Conservation (phyloP, 306 rosid genomes). For the Arachis hypogaea region DNA sequence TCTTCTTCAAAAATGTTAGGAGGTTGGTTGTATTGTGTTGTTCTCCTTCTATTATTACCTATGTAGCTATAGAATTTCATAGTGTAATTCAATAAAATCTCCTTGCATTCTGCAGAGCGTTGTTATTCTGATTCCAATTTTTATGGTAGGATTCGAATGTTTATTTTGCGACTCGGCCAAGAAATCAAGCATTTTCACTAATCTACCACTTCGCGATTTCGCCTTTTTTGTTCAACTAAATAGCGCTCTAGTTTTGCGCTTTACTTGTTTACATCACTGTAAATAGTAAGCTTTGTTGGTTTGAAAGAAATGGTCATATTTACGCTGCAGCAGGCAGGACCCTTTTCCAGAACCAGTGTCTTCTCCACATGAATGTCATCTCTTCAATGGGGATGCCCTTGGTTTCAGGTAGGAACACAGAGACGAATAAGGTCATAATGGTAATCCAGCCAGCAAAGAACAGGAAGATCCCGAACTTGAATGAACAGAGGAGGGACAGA, state of each 20-base stretch:
- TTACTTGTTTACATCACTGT: not conserved
- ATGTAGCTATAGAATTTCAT: slow-evolving; percentile 29
- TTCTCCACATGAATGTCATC: slow-evolving; percentile 48
- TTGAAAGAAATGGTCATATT: slow-evolving; percentile 10
- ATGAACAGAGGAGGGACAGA: slow-evolving; percentile 48
- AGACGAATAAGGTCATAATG: slow-evolving; percentile 49
- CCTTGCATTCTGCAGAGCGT: not conserved
- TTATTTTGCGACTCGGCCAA: no score
- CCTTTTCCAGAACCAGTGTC: slow-evolving; percentile 56
- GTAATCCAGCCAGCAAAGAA: slow-evolving; percentile 50
- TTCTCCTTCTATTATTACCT: not conserved
- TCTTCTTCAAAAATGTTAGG: not conserved
- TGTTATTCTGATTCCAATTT: not conserved
- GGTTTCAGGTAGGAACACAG: slow-evolving; percentile 49
- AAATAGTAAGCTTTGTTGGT: not conserved
- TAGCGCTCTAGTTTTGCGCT: not conserved
- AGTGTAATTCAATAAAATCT: slow-evolving; percentile 29
- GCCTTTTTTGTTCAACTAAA: not conserved
- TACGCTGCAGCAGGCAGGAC: slow-evolving; percentile 38
- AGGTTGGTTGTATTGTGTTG: not conserved
- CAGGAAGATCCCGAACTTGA: slow-evolving; percentile 50
- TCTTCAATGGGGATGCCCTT: slow-evolving; percentile 58
- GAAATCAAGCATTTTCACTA: no score
- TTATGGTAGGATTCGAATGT: not conserved
- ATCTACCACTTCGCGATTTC: no score